Base-by-base conservation (phyloP, 768 basidiomycete species). In the Chalciporus piperatus region DNA sequence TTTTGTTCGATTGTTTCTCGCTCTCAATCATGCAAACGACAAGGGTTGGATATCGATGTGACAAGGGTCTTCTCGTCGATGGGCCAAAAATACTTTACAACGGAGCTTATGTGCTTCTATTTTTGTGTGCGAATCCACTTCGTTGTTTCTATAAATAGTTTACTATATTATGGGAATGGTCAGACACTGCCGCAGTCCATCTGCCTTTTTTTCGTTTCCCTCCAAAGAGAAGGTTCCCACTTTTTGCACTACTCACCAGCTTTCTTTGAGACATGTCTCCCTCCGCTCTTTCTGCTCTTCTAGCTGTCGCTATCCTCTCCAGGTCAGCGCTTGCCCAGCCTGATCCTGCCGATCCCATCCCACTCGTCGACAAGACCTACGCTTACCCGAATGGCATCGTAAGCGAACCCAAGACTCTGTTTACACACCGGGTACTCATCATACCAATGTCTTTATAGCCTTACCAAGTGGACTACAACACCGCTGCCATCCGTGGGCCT, bases 401-500 rank as follows among this genome's bases (percentile, higher is more conserved):
- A 50, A 45, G 74, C 66, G 5, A 10, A 16, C 30, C 19, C 5
- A 4, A 38, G 7, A 1, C 3, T 28, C n/a, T n/a, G n/a, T n/a
- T n/a, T n/a, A n/a, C 30, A 20, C 12, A 6, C 38, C 9, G 14
- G 0, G 1, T 6, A 4, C 44, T 50, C 0, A 48, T 37, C 13
- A 1, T 27, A 2, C 2, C 27, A 9, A 27, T 27, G 39, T 25
- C 2, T 32, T 48, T 2, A 2, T 47, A 83, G 81, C 83, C 83
- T 13, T 76, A 78, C 63, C 72, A 82, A 68, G 79, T 71, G 20
- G 76, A 80, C 49, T 59, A 67, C 17, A 67, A 76, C 37, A 61
- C 70, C 51, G 48, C 58, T 12, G 69, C 71, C 22, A 70, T 69
- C 25, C 83, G 87, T 58, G 87, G 85, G 11, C 63, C 70, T 13